Base-by-base conservation (phyloP, 2,329 filamentous ascomycete species). In the Epichloe hybrida region DNA sequence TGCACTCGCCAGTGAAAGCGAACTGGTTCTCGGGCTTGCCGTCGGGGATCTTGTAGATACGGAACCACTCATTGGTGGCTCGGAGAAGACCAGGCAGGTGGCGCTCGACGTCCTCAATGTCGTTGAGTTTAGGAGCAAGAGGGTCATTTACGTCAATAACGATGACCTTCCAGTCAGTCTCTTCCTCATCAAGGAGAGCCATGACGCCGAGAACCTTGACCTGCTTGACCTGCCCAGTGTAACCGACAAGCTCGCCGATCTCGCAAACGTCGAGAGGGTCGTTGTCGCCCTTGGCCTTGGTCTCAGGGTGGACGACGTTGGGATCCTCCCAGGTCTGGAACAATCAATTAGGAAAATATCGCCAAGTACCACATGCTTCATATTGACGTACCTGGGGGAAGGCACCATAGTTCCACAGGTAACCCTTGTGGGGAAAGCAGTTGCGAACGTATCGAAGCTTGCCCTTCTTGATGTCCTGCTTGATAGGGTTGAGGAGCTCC, bases 21-120 rank as follows among this genome's bases (percentile, higher is more conserved):
- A 98, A 98, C 77, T 97, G 93, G 83, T 98, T 98, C 86, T 98
- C 93, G 64, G 91, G 90, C 89, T 98, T 98, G 79, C 93, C 93
- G 69, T 98, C 93, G 68, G 93, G 93, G 74, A 98, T 98, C 81
- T 98, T 98, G 86, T 98, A 98, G 82, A 98, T 98, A 72, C 93
- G 89, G 89, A 98, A 98, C 93, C 93, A 98, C 79, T 98, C 93
- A 69, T 98, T 98, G 68, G 91, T 97, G 67, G 93, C 93, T 61
- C 93, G 86, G 69, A 98, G 81, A 54, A 98, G 88, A 63, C 93
- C 93, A 54, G 93, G 93, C 53, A 98, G 84, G 77, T 97, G 93
- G 67, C 91, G 85, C 81, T 98, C 93, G 61, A 98, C 93, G 68
- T 98, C 93, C 81, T 97, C 93, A 57, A 97, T 84, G 70, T 97